These are phyloP conservation scores for Gastrolobium bilobum DNA, from an alignment of 306 rosid genomes.

Conservation along the genomic window DNA sequence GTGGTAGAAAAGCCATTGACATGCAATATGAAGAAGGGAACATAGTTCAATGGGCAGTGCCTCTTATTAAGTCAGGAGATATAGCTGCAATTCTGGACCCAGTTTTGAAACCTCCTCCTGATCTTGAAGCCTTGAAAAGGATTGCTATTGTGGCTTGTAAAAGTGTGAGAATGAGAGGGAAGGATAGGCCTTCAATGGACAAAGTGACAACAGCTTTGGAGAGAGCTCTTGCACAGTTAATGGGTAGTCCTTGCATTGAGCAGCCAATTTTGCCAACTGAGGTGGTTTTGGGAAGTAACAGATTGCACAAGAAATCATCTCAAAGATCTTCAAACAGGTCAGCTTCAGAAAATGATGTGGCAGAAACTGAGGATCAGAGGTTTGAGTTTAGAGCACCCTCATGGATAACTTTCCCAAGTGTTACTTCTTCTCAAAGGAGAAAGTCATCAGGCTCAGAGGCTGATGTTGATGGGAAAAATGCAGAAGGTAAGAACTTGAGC, in stretches of 20 bases:
- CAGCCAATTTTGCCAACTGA: slow-evolving; percentile 97
- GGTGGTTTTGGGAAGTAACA: slow-evolving; percentile 89
- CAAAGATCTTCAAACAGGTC: slow-evolving; percentile 89
- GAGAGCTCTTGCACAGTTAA: slow-evolving; percentile 80
- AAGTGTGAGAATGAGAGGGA: slow-evolving; percentile 96
- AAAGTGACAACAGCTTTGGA: slow-evolving; percentile 94
- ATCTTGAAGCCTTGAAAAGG: slow-evolving; percentile 83
- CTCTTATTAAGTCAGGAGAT: slow-evolving; percentile 80
- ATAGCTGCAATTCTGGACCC: slow-evolving; percentile 72
- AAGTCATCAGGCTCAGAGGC: slow-evolving; percentile 81
- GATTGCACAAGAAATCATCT: slow-evolving; percentile 90
- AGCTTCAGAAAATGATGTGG: slow-evolving; percentile 75
- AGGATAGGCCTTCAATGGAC: slow-evolving; percentile 98
- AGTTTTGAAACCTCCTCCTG: slow-evolving; percentile 72
- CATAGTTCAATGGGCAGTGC: slow-evolving; percentile 97
- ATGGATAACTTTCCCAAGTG: slow-evolving; percentile 97
- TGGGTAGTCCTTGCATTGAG: slow-evolving; percentile 94
- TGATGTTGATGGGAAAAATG: slow-evolving; percentile 81
- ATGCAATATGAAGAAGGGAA: slow-evolving; percentile 92
- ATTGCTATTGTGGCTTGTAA: slow-evolving; percentile 93
- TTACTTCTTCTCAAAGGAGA: slow-evolving; percentile 94
- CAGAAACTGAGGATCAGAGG: slow-evolving; percentile 84
- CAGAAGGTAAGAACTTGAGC: slow-evolving; percentile 67
- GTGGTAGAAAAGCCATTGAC: slow-evolving; percentile 96
- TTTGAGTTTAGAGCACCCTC: slow-evolving; percentile 92